A percentile compares a stretch with the other conserved stretches of the same genome.
phyloP scores from a whole-genome alignment of 768 basidiomycete species.

The Tricholoma matsutake region DNA sequence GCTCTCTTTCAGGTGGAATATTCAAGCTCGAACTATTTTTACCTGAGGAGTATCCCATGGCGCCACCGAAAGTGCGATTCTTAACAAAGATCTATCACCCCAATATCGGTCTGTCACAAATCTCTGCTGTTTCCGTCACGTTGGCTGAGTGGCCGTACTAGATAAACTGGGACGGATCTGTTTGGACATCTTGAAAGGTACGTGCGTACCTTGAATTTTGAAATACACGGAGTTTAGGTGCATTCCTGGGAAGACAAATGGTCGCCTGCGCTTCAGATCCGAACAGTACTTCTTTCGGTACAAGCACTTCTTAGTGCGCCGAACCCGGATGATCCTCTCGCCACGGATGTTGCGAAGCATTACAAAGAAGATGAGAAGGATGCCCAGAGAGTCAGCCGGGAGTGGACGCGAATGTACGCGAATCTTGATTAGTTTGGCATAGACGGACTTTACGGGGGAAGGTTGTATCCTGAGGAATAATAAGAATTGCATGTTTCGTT shows the following conservation, averaged over 20 bases:
- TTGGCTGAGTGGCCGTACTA: constrained; percentile 26
- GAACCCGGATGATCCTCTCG: constrained; percentile 94
- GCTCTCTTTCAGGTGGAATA: constrained; percentile 60
- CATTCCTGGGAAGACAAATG: constrained; percentile 75
- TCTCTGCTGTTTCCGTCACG: background rate
- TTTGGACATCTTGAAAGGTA: constrained; percentile 95
- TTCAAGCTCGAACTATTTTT: constrained; percentile 98
- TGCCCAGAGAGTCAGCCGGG: constrained; percentile 86
- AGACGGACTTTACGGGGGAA: background rate
- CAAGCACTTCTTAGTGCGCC: constrained; percentile 96
- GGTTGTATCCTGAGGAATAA: background rate
- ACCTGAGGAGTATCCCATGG: constrained; percentile 99
- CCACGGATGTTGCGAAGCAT: constrained; percentile 94
- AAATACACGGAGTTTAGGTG: background rate
- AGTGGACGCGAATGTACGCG: constrained; percentile 95
- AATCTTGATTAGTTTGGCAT: constrained; percentile 11
- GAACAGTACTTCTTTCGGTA: constrained; percentile 93
- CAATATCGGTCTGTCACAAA: constrained; percentile 83
- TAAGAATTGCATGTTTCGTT: background rate
- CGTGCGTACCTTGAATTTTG: constrained; percentile 14
- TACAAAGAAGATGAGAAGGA: constrained; percentile 98
- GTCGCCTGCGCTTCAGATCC: constrained; percentile 98
- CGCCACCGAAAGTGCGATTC: constrained; percentile 96
- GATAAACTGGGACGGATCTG: constrained; percentile 99
- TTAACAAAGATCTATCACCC: constrained; percentile 99